Percentiles rank a stretch among this genome's conserved stretches.
These are phyloP conservation scores for Salvia splendens DNA, from an alignment of 257 asterid species.

Conservation along the genomic window DNA sequence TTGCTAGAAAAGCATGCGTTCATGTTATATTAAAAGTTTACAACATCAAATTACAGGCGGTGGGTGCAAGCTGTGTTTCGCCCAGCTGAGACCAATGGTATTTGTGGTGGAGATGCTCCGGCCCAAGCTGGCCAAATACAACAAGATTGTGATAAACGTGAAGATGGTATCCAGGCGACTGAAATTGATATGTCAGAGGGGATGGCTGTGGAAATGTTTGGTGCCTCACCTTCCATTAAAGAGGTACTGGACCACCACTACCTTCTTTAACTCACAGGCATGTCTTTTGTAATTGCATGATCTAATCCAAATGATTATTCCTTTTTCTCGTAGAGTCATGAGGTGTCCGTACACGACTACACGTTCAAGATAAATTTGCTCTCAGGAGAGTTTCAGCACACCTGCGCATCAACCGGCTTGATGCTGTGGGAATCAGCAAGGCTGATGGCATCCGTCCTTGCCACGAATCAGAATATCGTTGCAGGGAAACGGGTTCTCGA, in stretches of 20 bases:
- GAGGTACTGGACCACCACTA: conserved; percentile 53
- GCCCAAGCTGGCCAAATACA: conserved; percentile 7
- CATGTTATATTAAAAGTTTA: background rate
- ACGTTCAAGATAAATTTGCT: conserved; percentile 72
- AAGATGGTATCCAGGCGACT: conserved; percentile 35
- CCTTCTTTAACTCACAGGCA: background rate
- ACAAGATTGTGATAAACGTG: conserved; percentile 32
- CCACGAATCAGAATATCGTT: conserved; percentile 59
- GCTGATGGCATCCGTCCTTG: conserved; percentile 78
- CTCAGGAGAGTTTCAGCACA: conserved; percentile 84
- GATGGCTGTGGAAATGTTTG: conserved; percentile 76
- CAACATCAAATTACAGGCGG: conserved; percentile 54
- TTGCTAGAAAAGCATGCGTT: conserved; percentile 1
- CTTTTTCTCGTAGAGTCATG: conserved; percentile 46
- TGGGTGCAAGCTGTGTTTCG: conserved; percentile 97
- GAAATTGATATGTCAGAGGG: conserved; percentile 84
- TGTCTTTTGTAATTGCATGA: background rate
- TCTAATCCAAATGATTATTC: conserved; percentile 3
- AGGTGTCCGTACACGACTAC: conserved; percentile 47
- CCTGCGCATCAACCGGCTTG: conserved; percentile 89
- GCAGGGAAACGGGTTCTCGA: conserved; percentile 73
- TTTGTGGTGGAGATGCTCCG: conserved; percentile 27
- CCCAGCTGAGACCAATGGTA: conserved; percentile 29
- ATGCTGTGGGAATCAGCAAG: conserved; percentile 98
- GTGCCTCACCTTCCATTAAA: conserved; percentile 54